Evolutionary conservation across 2,329 filamentous ascomycete genomes (phyloP).

Genomic region (Monilinia fructicola): DNA sequence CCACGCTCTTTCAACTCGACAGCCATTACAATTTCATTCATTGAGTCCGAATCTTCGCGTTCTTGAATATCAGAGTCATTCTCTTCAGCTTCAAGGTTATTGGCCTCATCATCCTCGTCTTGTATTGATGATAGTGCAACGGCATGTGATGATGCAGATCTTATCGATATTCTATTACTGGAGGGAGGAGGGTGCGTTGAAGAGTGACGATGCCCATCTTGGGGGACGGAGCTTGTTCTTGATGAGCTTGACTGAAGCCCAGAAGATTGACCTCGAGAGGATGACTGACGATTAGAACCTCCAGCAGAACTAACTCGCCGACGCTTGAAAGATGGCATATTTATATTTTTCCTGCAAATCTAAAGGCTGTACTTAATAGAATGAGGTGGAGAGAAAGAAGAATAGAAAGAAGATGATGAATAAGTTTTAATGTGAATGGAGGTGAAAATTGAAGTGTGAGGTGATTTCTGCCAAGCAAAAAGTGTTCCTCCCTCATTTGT

Average conservation of each 20-base stretch:
- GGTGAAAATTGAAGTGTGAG: not conserved
- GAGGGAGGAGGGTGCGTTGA: conserved; percentile 27
- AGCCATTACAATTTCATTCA: conserved; percentile 75
- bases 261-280: conserved; percentile 23
- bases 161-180: conserved; percentile 31
- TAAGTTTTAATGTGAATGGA: not conserved
- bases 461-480: conserved; percentile 9
- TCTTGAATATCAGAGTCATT: conserved; percentile 40
- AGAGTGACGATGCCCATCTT: conserved; percentile 28
- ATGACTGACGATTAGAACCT: conserved; percentile 25
- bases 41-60: conserved; percentile 48
- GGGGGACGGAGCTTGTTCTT: conserved; percentile 29
- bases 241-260: conserved; percentile 28
- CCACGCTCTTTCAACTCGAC: conserved; percentile 70
- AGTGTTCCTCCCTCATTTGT: not conserved
- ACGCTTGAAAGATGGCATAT: conserved; percentile 33
- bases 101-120: conserved; percentile 27
- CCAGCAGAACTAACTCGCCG: conserved; percentile 25
- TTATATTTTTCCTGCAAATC: not conserved
- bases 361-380: not conserved
- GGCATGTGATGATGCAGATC: conserved; percentile 24
- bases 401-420: not conserved
- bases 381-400: not conserved
- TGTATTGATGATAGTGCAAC: conserved; percentile 16
- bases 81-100: conserved; percentile 30